Evolutionary conservation across 2,329 filamentous ascomycete species (phyloP), one percentile per base, ranked within the genome.

Genomic region (Cladosporium sp.): DNA sequence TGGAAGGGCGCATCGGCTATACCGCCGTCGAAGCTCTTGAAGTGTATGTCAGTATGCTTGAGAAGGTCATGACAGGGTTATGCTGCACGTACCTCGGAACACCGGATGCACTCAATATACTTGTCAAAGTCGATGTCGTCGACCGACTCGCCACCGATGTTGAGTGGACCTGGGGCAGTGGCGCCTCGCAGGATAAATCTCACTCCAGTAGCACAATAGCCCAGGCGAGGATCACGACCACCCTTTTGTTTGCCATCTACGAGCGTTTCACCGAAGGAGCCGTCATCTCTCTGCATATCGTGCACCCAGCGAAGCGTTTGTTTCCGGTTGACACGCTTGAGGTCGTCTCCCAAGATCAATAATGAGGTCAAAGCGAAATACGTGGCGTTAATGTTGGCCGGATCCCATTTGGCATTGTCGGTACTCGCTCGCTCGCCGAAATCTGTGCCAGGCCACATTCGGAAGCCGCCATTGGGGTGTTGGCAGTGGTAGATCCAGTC

Each of bases 181-280:
- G 14, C 50, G 23, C 73, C 74, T 49, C 89, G 83, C 53, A 99
- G 77, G 65, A 96, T 90, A 86, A 91, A 97, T 46, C 95, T 84
- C 35, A 96, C 88, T 10, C 88, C 88, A 21, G 91, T 86, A 3
- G 91, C 93, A 74, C 93, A 88, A 77, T 95, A 97, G 72, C 92
- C 95, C 75, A 94, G 94, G 65, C 95, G 85, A 80, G 93, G 90
- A 78, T 99, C 95, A 64, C 86, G 85, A 0, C 92, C 92, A 0
- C 94, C 94, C 40, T 88, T 86, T n/a, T 94, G 82, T 44, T 79
- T 79, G 14, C 82, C 85, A 70, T 75, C 82, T 5, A 86, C 85
- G 2, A 94, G 75, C 0, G 91, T 86, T 78, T 99, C 93, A 0
- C 93, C 95, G 76, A 99, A 98, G 72, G 93, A 96, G 1, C 95